phyloP scores from a whole-genome alignment of 2,329 filamentous ascomycete species.

The Zarea fungicola region DNA sequence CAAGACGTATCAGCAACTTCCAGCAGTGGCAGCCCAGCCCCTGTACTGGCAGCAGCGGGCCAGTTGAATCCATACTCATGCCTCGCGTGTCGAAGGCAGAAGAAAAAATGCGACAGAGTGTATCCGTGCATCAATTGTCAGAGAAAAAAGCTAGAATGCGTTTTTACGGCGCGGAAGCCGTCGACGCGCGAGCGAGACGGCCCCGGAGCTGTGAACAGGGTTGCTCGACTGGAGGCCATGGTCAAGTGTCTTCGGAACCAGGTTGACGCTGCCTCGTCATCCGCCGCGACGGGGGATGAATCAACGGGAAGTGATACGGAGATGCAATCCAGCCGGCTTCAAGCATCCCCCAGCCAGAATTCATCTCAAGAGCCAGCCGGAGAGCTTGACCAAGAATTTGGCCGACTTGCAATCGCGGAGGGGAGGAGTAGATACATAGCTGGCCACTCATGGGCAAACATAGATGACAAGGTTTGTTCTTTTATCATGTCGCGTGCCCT shows the following conservation, averaged over 20 bases:
- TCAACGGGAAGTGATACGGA: background rate
- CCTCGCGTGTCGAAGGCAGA: background rate
- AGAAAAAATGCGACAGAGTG: background rate
- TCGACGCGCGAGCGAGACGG: background rate
- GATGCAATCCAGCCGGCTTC: background rate
- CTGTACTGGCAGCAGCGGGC: background rate
- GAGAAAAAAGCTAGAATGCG: background rate
- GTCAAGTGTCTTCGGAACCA: background rate
- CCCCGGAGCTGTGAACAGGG: background rate
- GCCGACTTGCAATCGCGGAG: background rate
- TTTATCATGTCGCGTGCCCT: background rate
- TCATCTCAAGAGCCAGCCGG: background rate
- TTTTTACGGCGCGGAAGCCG: background rate
- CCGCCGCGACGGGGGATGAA: no score
- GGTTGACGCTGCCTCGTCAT: background rate
- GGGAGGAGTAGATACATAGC: background rate
- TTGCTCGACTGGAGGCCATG: background rate
- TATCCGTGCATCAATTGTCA: background rate
- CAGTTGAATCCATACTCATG: background rate
- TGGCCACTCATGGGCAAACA: background rate
- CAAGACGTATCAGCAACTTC: background rate
- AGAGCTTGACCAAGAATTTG: background rate
- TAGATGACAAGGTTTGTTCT: background rate
- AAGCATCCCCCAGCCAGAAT: background rate
- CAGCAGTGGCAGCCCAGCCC: no score